A percentile compares a stretch with the other conserved stretches of the same genome.
Conservation (phyloP, 805 yeast genomes). For the Wickerhamiella vanderwaltii region DNA sequence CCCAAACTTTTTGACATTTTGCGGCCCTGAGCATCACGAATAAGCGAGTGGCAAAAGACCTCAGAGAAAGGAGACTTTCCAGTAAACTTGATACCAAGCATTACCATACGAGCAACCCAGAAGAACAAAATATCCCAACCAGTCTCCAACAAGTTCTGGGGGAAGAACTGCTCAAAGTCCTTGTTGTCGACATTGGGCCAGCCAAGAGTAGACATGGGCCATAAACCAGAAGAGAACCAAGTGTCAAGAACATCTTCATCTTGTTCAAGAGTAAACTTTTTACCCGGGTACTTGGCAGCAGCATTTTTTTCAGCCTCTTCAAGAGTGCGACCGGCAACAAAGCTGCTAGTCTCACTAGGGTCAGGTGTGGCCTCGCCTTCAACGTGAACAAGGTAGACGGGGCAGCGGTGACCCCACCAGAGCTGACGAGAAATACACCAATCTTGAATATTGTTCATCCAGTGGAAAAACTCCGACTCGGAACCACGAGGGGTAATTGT, state of each 20-base stretch:
- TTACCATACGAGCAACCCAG: slow-evolving; percentile 97
- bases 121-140: slow-evolving; percentile 99
- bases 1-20: slow-evolving; percentile 96
- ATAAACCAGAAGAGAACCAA: slow-evolving; percentile 96
- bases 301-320: slow-evolving; percentile 86
- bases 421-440: slow-evolving; percentile 96
- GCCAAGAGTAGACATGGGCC: slow-evolving; percentile 95
- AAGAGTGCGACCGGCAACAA: slow-evolving; percentile 80
- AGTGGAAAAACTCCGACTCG: slow-evolving; percentile 84
- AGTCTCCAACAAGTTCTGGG: slow-evolving; percentile 90
- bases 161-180: slow-evolving; percentile 70
- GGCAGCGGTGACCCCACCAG: slow-evolving; percentile 99
- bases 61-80: slow-evolving; percentile 89
- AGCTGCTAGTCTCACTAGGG: slow-evolving; percentile 54
- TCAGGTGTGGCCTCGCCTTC: slow-evolving; percentile 51
- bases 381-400: slow-evolving; percentile 75
- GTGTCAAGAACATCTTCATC: slow-evolving; percentile 98
- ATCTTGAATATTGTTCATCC: slow-evolving; percentile 94
- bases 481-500: slow-evolving; percentile 78
- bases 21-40: slow-evolving; percentile 98
- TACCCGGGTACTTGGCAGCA: slow-evolving; percentile 51
- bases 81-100: slow-evolving; percentile 79
- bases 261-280: slow-evolving; percentile 67
- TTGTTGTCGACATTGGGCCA: slow-evolving; percentile 66
- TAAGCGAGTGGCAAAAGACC: slow-evolving; percentile 96